Evolutionary conservation across 768 basidiomycete species (phyloP), one percentile per base, ranked within the genome.

Genomic region (Tephrocybe sp.): DNA sequence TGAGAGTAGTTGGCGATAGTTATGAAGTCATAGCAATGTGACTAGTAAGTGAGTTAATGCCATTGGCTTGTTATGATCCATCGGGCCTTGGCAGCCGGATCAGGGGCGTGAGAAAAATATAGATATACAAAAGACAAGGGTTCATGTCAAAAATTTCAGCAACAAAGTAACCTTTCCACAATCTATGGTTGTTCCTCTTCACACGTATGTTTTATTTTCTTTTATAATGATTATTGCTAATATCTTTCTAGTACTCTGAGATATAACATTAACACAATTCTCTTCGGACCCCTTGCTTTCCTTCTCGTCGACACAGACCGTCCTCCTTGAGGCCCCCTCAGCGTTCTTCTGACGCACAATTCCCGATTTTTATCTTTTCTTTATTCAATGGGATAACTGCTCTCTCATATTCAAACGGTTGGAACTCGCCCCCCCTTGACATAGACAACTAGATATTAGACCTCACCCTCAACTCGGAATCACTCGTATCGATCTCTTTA

Each of bases 241-340:
- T 44, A 8, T 39, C 56, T 50, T n/a, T 23, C 1, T 62, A 79
- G 77, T 64, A 36, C 39, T 26, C 66, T 72, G 62, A 74, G 69
- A 72, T 71, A 73, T 62, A 75, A 72, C 65, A 72, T 72, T 60
- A 72, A 72, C 76, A 74, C 68, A 70, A 75, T 82, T 77, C 74
- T 79, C 70, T 78, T 83, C 67, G 75, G 73, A 66, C 86, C 85
- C 59, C 78, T 82, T 72, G 78, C 69, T 53, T 75, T 72, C 68
- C 62, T 71, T 68, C 72, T 83, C 59, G 70, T 84, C 65, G 83
- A 83, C 79, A 82, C 80, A 47, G 87, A 91, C 76, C 74, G 84
- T 57, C 89, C 89, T 64, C 89, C 89, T 78, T 91, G 26, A 85
- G 80, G 70, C 68, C 69, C 63, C 30, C 38, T 41, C n/a, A 19